Conservation (phyloP, 352 stramenopile genomes). For the Phytophthora palmivora region DNA sequence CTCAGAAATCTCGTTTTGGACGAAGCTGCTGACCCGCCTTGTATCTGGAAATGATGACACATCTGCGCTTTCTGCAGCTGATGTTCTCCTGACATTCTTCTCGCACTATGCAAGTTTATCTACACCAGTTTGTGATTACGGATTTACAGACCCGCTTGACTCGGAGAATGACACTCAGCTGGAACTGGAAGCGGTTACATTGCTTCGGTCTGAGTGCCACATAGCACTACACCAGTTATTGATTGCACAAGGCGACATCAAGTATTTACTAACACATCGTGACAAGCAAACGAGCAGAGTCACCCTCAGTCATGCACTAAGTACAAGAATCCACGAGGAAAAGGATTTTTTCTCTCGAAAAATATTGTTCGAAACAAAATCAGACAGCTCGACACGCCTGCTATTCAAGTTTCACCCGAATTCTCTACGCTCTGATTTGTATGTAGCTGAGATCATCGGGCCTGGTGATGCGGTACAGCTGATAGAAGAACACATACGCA, state of each 20-base stretch:
- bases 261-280: conserved; percentile 56
- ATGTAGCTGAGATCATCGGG: conserved; percentile 73
- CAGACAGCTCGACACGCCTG: conserved; percentile 40
- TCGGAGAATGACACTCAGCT: conserved; percentile 71
- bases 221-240: conserved; percentile 70
- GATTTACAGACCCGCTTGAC: conserved; percentile 69
- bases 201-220: conserved; percentile 71
- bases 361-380: conserved; percentile 60
- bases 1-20: conserved; percentile 76
- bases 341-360: conserved; percentile 77
- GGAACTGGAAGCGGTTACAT: conserved; percentile 41
- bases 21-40: conserved; percentile 48
- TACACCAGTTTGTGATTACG: conserved; percentile 54
- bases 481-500: conserved; percentile 70
- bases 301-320: conserved; percentile 78
- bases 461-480: conserved; percentile 66
- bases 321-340: conserved; percentile 57
- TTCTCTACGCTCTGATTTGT: conserved; percentile 67
- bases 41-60: conserved; percentile 40
- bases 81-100: conserved; percentile 70
- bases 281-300: conserved; percentile 64
- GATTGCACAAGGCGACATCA: conserved; percentile 67
- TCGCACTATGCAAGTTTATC: conserved; percentile 59
- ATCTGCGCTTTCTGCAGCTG: conserved; percentile 48
- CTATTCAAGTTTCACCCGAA: conserved; percentile 66